Percentiles rank a stretch among this genome's conserved stretches.
These are phyloP conservation scores for Myrica gale DNA, from an alignment of 306 rosid species.

Conservation along the genomic window DNA sequence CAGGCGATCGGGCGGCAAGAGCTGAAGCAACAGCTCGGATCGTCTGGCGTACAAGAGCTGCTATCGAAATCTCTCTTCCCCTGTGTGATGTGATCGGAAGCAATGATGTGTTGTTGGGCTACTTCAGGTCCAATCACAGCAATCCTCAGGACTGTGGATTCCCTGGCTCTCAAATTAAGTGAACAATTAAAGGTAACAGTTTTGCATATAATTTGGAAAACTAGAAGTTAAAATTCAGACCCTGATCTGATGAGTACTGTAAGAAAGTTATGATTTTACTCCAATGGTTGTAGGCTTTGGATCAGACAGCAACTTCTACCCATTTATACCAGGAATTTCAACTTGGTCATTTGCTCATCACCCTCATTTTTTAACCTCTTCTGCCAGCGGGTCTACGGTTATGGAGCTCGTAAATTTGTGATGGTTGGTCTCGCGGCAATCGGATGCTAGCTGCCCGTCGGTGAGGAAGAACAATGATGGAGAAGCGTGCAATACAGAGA, in stretches of 20 bases:
- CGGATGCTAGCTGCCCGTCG: constrained; percentile 71
- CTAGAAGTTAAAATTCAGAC: too few species aligned
- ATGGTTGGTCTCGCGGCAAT: constrained; percentile 48
- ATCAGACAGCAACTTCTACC: too few species aligned
- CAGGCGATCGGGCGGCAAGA: too few species aligned
- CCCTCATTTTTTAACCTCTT: not conserved
- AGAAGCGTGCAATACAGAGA: constrained; percentile 44
- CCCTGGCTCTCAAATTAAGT: constrained; percentile 44
- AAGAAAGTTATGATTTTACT: too few species aligned
- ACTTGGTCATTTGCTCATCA: not conserved
- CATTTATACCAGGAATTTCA: too few species aligned
- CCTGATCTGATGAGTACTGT: too few species aligned
- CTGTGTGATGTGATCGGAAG: constrained; percentile 65
- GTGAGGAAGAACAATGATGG: constrained; percentile 32
- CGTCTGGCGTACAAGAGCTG: constrained; percentile 27
- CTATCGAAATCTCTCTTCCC: constrained; percentile 59
- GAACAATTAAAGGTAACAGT: constrained; percentile 34
- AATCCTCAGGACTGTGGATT: constrained; percentile 40
- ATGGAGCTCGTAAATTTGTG: constrained; percentile 67
- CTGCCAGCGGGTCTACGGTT: constrained; percentile 49
- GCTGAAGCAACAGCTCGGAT: constrained; percentile 37
- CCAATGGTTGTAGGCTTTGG: too few species aligned
- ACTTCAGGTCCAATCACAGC: constrained; percentile 34
- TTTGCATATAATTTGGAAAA: too few species aligned
- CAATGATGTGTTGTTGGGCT: constrained; percentile 59